Evolutionary conservation across 2,329 filamentous ascomycete genomes (phyloP), one percentile per base, ranked within the genome.

Genomic region (Xylariaceae sp.): DNA sequence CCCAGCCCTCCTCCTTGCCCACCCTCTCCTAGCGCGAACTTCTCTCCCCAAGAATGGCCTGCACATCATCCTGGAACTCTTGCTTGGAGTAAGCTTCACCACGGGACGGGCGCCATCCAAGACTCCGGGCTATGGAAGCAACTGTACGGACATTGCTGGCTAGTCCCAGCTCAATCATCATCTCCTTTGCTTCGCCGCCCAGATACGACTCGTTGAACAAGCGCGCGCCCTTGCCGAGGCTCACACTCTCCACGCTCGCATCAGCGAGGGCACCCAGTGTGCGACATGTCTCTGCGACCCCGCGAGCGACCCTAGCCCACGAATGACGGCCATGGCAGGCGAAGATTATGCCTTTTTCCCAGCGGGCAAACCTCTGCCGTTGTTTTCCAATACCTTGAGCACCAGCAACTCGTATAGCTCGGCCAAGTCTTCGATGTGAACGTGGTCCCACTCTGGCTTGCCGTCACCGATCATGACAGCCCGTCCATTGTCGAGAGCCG

Each of bases 351-450:
- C 57, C 64, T 32, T 52, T 38, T 57, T 58, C 0, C 60, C 62
- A 30, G 46, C 1, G 57, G 62, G 9, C 63, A 40, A 3, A 40
- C 10, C 55, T 44, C 1, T 50, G 51, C 14, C 39, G 4, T 19
- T 35, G 2, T 40, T 23, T 1, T 47, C 46, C 5, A 66, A 35
- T 2, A 60, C 47, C 8, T 52, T 52, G 7, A 36, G 23, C 1
- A 67, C 39, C 0, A 68, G 26, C 1, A 64, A 34, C 27, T 57
- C 53, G 43, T 65, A 71, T 2, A 71, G 40, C 0, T 50, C 45
- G 0, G 57, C 58, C 5, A 70, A 50, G 40, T 71, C 66, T 3
- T 48, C 46, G 3, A 71, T 53, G 29, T 70, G 66, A 3, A 70
- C 60, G 36, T 66, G 55, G 26, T 64, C 62, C 55, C 60, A 66